Evolutionary conservation across 345 rosid genomes (phyloP).

Genomic region (Eucalyptus regnans): DNA sequence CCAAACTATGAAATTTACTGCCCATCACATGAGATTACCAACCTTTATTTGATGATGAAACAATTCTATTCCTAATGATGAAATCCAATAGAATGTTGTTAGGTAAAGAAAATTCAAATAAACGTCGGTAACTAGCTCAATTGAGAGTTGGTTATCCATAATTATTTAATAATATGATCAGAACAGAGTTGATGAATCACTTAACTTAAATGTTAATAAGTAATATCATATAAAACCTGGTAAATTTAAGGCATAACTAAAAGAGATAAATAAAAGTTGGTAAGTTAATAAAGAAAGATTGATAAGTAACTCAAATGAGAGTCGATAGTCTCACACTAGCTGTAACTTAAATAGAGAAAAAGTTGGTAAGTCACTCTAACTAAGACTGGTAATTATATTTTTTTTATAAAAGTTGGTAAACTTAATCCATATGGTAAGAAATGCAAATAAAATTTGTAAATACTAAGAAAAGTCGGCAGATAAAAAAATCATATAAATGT

Average conservation of each 20-base stretch:
- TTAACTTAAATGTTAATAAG: neutral
- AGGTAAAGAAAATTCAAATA: neutral
- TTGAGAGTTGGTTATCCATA: neutral
- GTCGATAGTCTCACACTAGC: neutral
- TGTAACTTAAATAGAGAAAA: neutral
- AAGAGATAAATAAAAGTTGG: neutral
- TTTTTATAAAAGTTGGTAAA: neutral
- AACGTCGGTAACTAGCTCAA: neutral
- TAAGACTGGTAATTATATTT: neutral
- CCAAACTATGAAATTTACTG: neutral
- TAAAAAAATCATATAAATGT: neutral
- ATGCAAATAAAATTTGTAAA: neutral
- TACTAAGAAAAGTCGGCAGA: neutral
- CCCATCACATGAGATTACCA: neutral
- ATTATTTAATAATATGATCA: neutral
- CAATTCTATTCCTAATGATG: neutral
- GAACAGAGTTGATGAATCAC: neutral
- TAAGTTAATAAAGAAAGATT: neutral
- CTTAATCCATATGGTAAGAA: neutral
- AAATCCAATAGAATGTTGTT: neutral
- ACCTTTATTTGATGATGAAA: neutral
- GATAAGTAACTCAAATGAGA: neutral
- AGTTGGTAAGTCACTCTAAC: neutral
- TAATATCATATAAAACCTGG: neutral
- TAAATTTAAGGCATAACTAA: neutral